These are phyloP conservation scores for Noccaea bulbosa DNA, from an alignment of 345 rosid genomes.

Conservation along the genomic window DNA sequence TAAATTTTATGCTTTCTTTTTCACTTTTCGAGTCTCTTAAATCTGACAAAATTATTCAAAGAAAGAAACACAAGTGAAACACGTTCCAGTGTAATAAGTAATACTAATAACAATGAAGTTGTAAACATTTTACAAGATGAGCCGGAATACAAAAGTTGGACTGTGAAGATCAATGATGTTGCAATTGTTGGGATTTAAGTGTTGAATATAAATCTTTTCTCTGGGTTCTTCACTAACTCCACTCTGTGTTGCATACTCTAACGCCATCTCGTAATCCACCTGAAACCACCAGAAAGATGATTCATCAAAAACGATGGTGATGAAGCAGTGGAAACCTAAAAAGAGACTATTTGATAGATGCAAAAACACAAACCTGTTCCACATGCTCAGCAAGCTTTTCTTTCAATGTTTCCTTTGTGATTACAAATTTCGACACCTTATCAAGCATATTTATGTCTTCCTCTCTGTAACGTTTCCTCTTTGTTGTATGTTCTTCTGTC, in stretches of 20 bases:
- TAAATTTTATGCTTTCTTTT: constrained; percentile 24
- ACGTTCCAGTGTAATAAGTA: not conserved
- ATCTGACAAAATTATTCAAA: not conserved
- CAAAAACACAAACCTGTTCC: constrained; percentile 68
- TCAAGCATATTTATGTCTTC: constrained; percentile 59
- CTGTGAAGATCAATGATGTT: constrained; percentile 58
- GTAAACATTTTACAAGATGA: constrained; percentile 46
- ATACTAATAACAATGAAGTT: not conserved
- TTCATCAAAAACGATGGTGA: constrained; percentile 9
- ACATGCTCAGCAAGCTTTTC: constrained; percentile 86
- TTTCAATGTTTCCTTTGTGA: constrained; percentile 69
- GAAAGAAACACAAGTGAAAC: not conserved
- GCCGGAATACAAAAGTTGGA: constrained; percentile 68
- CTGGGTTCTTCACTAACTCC: constrained; percentile 89
- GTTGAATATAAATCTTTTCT: constrained; percentile 63
- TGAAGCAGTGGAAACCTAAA: constrained; percentile 12
- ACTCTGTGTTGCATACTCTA: constrained; percentile 93
- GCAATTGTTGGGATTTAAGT: constrained; percentile 51
- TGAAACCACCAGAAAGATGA: constrained; percentile 45
- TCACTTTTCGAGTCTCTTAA: constrained; percentile 20
- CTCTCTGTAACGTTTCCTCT: constrained; percentile 59
- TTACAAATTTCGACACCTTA: constrained; percentile 60
- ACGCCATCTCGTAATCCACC: constrained; percentile 98
- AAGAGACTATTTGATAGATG: no score
- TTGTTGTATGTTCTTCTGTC: constrained; percentile 57